Conservation (phyloP, 768 basidiomycete species). For the Leccinum subgranulosum region DNA sequence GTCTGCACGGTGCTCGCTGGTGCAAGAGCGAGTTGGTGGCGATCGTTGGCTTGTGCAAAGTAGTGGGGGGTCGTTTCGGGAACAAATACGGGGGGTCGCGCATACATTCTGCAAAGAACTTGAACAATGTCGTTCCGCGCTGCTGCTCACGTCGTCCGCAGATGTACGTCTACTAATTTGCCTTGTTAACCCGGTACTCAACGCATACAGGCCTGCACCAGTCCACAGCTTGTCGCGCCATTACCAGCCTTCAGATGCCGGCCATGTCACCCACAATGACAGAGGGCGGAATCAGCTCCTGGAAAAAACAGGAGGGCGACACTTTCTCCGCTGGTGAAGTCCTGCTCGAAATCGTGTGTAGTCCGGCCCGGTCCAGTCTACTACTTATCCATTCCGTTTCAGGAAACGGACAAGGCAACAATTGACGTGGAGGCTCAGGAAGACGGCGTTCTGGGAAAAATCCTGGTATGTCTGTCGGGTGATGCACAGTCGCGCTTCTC, state of each 20-base stretch:
- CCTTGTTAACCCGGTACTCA: background rate
- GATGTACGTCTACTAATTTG: constrained; percentile 19
- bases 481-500: background rate
- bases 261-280: constrained; percentile 99
- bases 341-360: constrained; percentile 80
- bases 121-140: constrained; percentile 14
- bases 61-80: background rate
- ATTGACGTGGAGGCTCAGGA: constrained; percentile 99
- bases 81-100: constrained; percentile 5
- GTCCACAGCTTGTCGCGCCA: constrained; percentile 48
- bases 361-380: background rate
- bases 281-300: constrained; percentile 85
- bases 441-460: constrained; percentile 92
- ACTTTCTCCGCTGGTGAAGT: constrained; percentile 79
- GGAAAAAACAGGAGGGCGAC: constrained; percentile 90
- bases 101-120: background rate
- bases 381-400: constrained; percentile 9
- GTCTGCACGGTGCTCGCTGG: background rate
- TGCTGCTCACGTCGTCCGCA: constrained; percentile 12
- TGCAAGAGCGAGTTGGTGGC: constrained; percentile 4
- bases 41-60: background rate
- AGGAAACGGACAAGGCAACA: constrained; percentile 95
- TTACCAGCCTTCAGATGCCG: constrained; percentile 84
- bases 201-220: constrained; percentile 42
- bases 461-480: constrained; percentile 57